Evolutionary conservation across 2,329 filamentous ascomycete genomes (phyloP).

Genomic region (Atkinsonella hypoxylon): DNA sequence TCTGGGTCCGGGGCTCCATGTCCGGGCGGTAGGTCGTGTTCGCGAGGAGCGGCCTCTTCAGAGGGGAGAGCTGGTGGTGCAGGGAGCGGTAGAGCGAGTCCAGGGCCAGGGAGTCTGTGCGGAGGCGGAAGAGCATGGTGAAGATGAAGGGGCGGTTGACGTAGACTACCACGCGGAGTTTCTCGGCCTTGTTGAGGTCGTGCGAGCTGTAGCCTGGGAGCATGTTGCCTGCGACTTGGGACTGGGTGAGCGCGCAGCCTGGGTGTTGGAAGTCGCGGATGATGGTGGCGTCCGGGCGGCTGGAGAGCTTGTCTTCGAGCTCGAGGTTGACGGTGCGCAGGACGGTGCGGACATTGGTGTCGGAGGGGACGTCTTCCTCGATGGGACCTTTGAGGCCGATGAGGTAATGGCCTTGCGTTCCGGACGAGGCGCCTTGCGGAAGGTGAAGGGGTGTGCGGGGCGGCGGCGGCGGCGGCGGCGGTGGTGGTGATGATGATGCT

Average conservation of each 20-base stretch:
- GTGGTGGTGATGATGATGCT: neutral
- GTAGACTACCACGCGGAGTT: slow-evolving; percentile 60
- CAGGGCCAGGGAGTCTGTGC: slow-evolving; percentile 45
- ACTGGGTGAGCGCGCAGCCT: slow-evolving; percentile 19
- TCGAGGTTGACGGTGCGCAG: slow-evolving; percentile 58
- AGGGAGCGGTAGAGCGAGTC: slow-evolving; percentile 46
- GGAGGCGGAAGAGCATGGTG: slow-evolving; percentile 53
- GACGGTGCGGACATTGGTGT: slow-evolving; percentile 42
- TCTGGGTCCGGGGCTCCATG: slow-evolving; percentile 15
- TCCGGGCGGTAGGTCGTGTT: slow-evolving; percentile 46
- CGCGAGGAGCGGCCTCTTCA: slow-evolving; percentile 42
- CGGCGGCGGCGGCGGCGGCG: neutral
- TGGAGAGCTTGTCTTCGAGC: slow-evolving; percentile 31
- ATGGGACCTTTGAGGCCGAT: slow-evolving; percentile 58
- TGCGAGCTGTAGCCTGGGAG: slow-evolving; percentile 25
- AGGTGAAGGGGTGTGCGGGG: slow-evolving; percentile 6
- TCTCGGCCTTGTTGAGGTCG: slow-evolving; percentile 41
- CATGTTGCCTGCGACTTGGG: slow-evolving; percentile 23
- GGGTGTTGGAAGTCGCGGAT: slow-evolving; percentile 32
- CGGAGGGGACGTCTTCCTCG: slow-evolving; percentile 29
- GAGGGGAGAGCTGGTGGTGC: slow-evolving; percentile 47
- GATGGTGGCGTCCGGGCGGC: slow-evolving; percentile 30
- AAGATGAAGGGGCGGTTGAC: slow-evolving; percentile 66
- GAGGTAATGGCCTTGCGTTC: slow-evolving; percentile 40
- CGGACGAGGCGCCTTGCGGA: slow-evolving; percentile 13